A percentile compares a stretch with the other conserved stretches of the same genome.
Evolutionary conservation across 108 stramenopile genomes (phyloP).

Genomic region (Aureococcus anophagefferens): DNA sequence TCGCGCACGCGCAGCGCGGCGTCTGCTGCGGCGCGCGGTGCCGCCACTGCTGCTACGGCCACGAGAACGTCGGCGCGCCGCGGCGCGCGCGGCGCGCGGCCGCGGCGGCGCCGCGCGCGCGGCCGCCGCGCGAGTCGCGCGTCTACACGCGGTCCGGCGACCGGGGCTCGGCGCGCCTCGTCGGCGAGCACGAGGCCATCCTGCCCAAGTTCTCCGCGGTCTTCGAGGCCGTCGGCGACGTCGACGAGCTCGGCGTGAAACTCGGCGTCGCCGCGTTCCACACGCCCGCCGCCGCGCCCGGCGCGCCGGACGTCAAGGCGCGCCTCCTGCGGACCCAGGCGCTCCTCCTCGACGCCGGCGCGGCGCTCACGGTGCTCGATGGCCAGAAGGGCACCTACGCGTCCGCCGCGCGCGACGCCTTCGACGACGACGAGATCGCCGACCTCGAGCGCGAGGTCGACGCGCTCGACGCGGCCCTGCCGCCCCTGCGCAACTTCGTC

Average conservation of each 20-base stretch:
- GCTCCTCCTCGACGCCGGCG: neutral
- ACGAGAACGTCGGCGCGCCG: constrained; percentile 46
- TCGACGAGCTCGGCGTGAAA: neutral
- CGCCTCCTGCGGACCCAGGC: neutral
- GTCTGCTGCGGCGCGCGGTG: constrained; percentile 84
- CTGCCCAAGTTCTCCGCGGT: neutral
- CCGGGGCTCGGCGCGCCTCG: neutral
- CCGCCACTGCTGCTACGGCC: constrained; percentile 85
- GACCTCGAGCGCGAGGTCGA: constrained; percentile 70
- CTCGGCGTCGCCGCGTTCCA: neutral
- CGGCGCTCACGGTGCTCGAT: neutral
- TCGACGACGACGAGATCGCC: constrained; percentile 43
- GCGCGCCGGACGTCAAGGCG: neutral
- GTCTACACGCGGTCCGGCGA: neutral
- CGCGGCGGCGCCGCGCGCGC: neutral
- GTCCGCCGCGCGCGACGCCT: constrained; percentile 4
- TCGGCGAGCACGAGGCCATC: neutral
- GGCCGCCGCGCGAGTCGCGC: neutral
- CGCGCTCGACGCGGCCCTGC: constrained; percentile 59
- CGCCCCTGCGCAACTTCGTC: constrained; percentile 66
- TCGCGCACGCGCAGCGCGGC: constrained; percentile 66
- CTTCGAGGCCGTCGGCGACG: neutral
- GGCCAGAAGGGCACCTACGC: neutral
- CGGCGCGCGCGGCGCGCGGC: neutral
- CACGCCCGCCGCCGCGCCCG: neutral